Evolutionary conservation across 495 filamentous ascomycete species (phyloP).

Genomic region (Penicillium alfredii): DNA sequence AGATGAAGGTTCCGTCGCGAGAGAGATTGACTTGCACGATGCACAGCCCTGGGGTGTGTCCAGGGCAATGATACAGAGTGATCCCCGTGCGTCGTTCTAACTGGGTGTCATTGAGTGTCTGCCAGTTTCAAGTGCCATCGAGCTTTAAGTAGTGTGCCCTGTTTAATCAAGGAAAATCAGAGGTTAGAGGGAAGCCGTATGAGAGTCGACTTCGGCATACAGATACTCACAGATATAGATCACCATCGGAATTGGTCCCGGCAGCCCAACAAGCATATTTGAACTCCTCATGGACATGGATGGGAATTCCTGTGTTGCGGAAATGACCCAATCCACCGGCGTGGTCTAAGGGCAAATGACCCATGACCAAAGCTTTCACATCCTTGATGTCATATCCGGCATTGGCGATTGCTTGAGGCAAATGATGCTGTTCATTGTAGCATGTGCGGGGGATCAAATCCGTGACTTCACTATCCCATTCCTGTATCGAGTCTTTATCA

Average conservation of each 20-base stretch:
- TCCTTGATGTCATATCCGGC: slow-evolving; percentile 48
- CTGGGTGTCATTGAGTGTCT: slow-evolving; percentile 31
- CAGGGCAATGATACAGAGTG: slow-evolving; percentile 31
- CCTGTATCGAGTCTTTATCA: too few relatives aligned
- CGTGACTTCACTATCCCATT: slow-evolving; percentile 33
- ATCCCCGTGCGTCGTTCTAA: slow-evolving; percentile 34
- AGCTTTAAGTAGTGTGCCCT: not conserved
- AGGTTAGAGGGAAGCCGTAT: too few relatives aligned
- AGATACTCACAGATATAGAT: slow-evolving; percentile 38
- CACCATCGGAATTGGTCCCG: slow-evolving; percentile 37
- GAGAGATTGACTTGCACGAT: slow-evolving; percentile 32
- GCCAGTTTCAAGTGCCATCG: slow-evolving; percentile 18
- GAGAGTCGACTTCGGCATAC: too few relatives aligned
- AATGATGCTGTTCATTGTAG: slow-evolving; percentile 36
- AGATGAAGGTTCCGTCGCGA: slow-evolving; percentile 30
- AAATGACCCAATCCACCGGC: slow-evolving; percentile 50
- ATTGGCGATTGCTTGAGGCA: slow-evolving; percentile 40
- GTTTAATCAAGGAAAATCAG: too few relatives aligned
- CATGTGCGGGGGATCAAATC: slow-evolving; percentile 44
- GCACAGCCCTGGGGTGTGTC: slow-evolving; percentile 26
- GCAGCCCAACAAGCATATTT: slow-evolving; percentile 45
- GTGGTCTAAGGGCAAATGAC: slow-evolving; percentile 51
- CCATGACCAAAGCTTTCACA: slow-evolving; percentile 48
- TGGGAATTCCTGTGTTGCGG: slow-evolving; percentile 42
- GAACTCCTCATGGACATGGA: slow-evolving; percentile 50